Conservation (phyloP, 257 asterid species). For the Solanum sejunctum region DNA sequence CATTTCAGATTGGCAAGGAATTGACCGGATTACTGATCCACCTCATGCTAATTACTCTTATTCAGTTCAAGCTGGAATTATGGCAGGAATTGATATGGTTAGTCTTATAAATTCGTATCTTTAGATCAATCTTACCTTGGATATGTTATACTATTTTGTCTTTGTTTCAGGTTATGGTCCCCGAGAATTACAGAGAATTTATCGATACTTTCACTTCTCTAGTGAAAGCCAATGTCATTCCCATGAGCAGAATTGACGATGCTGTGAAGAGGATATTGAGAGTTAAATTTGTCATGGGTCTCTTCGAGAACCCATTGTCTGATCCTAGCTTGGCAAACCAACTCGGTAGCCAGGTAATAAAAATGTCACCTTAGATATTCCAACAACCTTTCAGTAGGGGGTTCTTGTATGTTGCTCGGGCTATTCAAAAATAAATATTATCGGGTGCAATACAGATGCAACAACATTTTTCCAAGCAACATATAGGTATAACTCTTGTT, state of each 20-base stretch:
- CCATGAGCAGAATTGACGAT: slow-evolving; percentile 57
- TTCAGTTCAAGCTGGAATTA: slow-evolving; percentile 72
- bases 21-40: slow-evolving; percentile 65
- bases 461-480: background rate
- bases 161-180: slow-evolving; percentile 41
- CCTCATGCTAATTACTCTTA: slow-evolving; percentile 69
- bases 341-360: slow-evolving; percentile 41
- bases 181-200: slow-evolving; percentile 36
- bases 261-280: slow-evolving; percentile 53
- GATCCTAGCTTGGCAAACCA: slow-evolving; percentile 44
- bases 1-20: slow-evolving; percentile 78
- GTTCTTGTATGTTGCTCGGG: background rate
- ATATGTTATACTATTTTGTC: background rate
- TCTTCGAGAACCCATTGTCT: slow-evolving; percentile 45
- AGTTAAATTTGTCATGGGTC: slow-evolving; percentile 50
- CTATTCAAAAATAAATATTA: background rate
- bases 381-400: background rate
- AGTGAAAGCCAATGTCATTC: slow-evolving; percentile 37
- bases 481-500: background rate
- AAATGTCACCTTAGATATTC: background rate
- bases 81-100: slow-evolving; percentile 88
- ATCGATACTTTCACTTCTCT: slow-evolving; percentile 19
- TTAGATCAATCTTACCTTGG: background rate
- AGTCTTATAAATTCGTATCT: background rate
- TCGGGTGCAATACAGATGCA: background rate